Percentiles rank a stretch among this genome's conserved stretches.
These are phyloP conservation scores for Colletotrichum filicis DNA, from an alignment of 2,329 filamentous ascomycete species.

Conservation along the genomic window DNA sequence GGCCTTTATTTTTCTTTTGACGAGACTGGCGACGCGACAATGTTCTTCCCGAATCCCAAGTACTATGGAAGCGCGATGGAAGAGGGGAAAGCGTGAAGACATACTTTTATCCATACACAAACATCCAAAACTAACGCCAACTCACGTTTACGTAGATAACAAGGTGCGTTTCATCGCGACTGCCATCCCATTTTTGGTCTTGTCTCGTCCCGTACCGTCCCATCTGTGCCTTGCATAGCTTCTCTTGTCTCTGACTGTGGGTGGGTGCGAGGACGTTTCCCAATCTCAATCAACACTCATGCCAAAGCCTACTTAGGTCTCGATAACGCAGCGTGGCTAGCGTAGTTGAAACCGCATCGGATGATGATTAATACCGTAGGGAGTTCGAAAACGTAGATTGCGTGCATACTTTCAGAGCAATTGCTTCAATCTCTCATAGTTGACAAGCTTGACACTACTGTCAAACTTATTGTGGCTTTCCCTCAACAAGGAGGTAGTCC, in stretches of 20 bases:
- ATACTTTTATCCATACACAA: neutral
- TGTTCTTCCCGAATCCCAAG: neutral
- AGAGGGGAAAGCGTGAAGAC: neutral
- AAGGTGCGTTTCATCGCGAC: neutral
- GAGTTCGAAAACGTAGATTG: neutral
- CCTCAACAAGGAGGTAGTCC: neutral
- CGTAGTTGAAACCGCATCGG: too few species aligned
- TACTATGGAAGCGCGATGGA: neutral
- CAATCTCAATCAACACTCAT: neutral
- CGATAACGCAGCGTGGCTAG: neutral
- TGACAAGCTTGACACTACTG: neutral
- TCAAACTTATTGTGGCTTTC: neutral
- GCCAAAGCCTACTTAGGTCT: neutral
- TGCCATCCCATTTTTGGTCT: neutral
- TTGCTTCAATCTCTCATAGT: neutral
- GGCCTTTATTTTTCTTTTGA: neutral
- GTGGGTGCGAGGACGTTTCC: neutral
- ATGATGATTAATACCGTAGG: neutral
- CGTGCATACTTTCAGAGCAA: neutral
- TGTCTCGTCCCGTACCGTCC: neutral
- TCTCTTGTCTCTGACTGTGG: neutral
- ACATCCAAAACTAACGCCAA: neutral
- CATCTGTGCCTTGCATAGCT: neutral
- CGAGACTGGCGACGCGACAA: neutral
- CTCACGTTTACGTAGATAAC: neutral